Percentiles rank a stretch among this genome's conserved stretches.
These are phyloP conservation scores for Phellinidium pouzarii DNA, from an alignment of 1,284 basidiomycete species.

Conservation along the genomic window DNA sequence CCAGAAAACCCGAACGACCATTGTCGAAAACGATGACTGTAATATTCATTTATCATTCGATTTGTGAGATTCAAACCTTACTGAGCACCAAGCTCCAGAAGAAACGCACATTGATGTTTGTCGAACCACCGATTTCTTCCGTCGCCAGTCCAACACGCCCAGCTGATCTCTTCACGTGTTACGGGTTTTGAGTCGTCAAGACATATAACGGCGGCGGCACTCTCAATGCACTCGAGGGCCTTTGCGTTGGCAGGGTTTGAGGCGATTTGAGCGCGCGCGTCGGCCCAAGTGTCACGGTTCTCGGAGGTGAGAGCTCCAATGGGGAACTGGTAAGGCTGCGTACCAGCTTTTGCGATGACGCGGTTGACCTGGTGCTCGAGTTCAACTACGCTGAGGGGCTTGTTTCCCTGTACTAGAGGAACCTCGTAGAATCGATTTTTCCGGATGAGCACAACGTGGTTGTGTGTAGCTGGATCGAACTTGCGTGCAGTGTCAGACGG, in stretches of 20 bases:
- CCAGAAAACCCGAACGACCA: slow-evolving; percentile 88
- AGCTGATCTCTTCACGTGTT: slow-evolving; percentile 78
- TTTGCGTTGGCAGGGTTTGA: slow-evolving; percentile 62
- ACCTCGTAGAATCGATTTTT: slow-evolving; percentile 91
- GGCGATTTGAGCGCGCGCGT: slow-evolving; percentile 58
- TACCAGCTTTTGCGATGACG: slow-evolving; percentile 66
- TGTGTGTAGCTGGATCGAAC: slow-evolving; percentile 70
- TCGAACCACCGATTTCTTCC: slow-evolving; percentile 94
- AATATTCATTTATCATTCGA: too few relatives aligned
- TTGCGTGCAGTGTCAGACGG: slow-evolving; percentile 82
- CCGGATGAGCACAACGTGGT: slow-evolving; percentile 86
- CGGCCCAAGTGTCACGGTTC: slow-evolving; percentile 88
- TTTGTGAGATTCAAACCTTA: too few relatives aligned
- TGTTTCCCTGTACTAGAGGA: slow-evolving; percentile 56
- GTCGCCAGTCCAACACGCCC: slow-evolving; percentile 88
- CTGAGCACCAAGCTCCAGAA: too few relatives aligned
- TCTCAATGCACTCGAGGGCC: slow-evolving; percentile 78
- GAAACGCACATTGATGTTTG: slow-evolving; percentile 82
- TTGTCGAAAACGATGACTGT: slow-evolving; percentile 88
- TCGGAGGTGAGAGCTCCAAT: slow-evolving; percentile 85
- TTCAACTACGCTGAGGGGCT: slow-evolving; percentile 69
- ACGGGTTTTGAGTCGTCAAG: slow-evolving; percentile 79
- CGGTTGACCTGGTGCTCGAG: slow-evolving; percentile 78
- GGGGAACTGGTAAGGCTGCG: slow-evolving; percentile 43
- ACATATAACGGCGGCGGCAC: slow-evolving; percentile 81